phyloP scores from a whole-genome alignment of 495 filamentous ascomycete genomes.

The Cudoniella acicularis region DNA sequence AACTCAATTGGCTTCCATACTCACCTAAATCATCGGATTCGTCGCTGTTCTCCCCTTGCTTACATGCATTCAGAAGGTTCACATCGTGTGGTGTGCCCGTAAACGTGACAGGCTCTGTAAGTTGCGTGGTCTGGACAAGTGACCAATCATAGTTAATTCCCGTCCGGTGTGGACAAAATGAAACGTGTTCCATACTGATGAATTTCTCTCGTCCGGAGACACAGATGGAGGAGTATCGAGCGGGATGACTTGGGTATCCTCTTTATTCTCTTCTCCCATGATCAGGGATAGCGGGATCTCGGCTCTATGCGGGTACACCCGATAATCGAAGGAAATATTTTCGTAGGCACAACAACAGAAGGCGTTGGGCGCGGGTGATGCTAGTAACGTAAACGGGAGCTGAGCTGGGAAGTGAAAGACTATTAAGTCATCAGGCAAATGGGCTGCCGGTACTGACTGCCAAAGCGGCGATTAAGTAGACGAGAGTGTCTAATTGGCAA shows the following conservation, averaged over 20 bases:
- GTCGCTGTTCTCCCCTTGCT: not conserved
- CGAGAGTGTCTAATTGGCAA: slow-evolving; percentile 32
- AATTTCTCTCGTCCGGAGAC: slow-evolving; percentile 14
- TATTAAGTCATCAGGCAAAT: slow-evolving; percentile 10
- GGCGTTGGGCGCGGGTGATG: slow-evolving; percentile 8
- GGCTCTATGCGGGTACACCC: slow-evolving; percentile 21
- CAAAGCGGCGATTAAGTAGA: slow-evolving; percentile 25
- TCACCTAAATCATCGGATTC: not conserved
- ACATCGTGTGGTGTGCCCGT: slow-evolving; percentile 15
- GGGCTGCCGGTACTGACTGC: slow-evolving; percentile 17
- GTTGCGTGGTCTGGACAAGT: slow-evolving; percentile 14
- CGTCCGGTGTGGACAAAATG: slow-evolving; percentile 23
- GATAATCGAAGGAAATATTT: slow-evolving; percentile 8
- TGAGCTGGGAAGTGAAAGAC: not conserved
- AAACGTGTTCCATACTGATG: slow-evolving; percentile 25
- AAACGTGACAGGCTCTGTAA: slow-evolving; percentile 14
- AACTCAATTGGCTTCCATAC: not conserved
- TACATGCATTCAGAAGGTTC: slow-evolving; percentile 13
- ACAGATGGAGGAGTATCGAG: slow-evolving; percentile 2
- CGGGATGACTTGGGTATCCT: slow-evolving; percentile 13
- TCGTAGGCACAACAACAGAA: slow-evolving; percentile 6
- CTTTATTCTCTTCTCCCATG: slow-evolving; percentile 25
- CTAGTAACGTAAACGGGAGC: slow-evolving; percentile 2
- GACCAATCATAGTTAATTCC: slow-evolving; percentile 16
- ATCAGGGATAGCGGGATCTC: slow-evolving; percentile 14